phyloP scores from a whole-genome alignment of 768 basidiomycete species.

The Tulasnella sp. region DNA sequence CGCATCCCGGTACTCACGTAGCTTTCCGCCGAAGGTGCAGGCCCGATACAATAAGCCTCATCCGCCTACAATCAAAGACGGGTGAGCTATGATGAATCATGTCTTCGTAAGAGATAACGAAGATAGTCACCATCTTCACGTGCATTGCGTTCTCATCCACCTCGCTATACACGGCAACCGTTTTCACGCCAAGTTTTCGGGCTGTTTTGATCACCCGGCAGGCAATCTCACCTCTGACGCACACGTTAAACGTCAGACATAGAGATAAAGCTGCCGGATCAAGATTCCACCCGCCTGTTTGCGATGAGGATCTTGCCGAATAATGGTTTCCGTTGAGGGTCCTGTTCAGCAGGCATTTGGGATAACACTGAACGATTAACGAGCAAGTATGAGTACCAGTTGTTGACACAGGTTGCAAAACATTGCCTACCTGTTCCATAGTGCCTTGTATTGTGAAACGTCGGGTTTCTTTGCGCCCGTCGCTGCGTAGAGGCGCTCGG shows the following conservation, averaged over 20 bases:
- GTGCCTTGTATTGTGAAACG: background rate
- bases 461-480: background rate
- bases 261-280: background rate
- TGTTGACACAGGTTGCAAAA: background rate
- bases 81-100: background rate
- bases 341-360: background rate
- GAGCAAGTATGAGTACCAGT: background rate
- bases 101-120: background rate
- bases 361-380: background rate
- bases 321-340: conserved; percentile 19
- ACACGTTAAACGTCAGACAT: background rate
- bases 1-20: conserved; percentile 49
- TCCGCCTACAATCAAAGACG: conserved; percentile 41
- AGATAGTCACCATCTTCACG: conserved; percentile 52
- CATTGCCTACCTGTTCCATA: background rate
- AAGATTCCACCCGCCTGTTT: conserved; percentile 52
- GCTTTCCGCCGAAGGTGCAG: conserved; percentile 78
- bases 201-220: conserved; percentile 91
- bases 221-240: conserved; percentile 82
- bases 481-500: background rate
- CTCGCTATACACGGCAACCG: conserved; percentile 86
- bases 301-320: conserved; percentile 90
- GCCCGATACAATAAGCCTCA: conserved; percentile 87
- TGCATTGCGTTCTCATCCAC: conserved; percentile 74
- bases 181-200: conserved; percentile 75